Evolutionary conservation across 2,329 filamentous ascomycete genomes (phyloP).

Genomic region (Alternaria sp.): DNA sequence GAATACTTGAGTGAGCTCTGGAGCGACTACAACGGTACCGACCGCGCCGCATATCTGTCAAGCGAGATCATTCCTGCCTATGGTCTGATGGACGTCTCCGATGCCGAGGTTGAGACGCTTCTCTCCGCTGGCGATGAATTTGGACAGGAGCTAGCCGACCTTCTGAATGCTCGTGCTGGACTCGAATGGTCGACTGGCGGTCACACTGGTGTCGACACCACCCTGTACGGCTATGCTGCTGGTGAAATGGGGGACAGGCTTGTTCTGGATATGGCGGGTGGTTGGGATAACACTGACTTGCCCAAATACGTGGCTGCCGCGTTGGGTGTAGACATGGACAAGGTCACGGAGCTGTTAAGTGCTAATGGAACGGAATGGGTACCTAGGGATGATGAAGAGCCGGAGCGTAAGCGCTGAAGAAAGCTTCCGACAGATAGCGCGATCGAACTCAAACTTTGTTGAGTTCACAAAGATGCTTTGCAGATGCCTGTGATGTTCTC

Average conservation of each 20-base stretch:
- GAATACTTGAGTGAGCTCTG: slow-evolving; percentile 40
- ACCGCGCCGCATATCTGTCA: slow-evolving; percentile 35
- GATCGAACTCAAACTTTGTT: neutral
- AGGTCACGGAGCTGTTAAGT: slow-evolving; percentile 27
- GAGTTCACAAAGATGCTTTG: neutral
- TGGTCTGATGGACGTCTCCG: slow-evolving; percentile 31
- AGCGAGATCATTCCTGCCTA: slow-evolving; percentile 38
- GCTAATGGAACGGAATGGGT: slow-evolving; percentile 21
- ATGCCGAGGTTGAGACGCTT: slow-evolving; percentile 38
- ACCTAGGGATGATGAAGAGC: neutral
- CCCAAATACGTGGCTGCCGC: slow-evolving; percentile 28
- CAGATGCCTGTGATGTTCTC: neutral
- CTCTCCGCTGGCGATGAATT: slow-evolving; percentile 32
- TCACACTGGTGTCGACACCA: slow-evolving; percentile 48
- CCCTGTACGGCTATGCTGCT: slow-evolving; percentile 46
- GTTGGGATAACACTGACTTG: slow-evolving; percentile 32
- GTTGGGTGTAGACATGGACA: slow-evolving; percentile 24
- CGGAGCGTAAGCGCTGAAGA: neutral
- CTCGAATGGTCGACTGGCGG: slow-evolving; percentile 48
- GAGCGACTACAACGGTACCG: slow-evolving; percentile 39
- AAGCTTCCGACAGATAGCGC: neutral
- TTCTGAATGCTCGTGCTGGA: slow-evolving; percentile 35
- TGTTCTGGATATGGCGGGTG: slow-evolving; percentile 29
- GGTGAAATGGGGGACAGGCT: slow-evolving; percentile 22
- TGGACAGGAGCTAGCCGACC: slow-evolving; percentile 32